Conservation (phyloP, 352 stramenopile genomes). For the Phytophthora idaei region DNA sequence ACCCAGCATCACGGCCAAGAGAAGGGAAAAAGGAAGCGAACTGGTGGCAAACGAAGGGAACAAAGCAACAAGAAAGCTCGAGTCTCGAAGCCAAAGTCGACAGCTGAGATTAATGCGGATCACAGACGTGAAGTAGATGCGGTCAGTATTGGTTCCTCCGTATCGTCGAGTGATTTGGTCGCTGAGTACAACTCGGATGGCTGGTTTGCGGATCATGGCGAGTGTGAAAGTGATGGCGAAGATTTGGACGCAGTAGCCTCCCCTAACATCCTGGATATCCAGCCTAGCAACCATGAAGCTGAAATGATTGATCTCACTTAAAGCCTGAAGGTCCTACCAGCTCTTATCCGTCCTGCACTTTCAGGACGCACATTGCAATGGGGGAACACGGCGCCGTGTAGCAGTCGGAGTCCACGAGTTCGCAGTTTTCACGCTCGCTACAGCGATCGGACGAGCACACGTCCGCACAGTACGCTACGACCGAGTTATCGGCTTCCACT, state of each 20-base stretch:
- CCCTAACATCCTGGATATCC: background rate
- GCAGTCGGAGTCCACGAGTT: conserved; percentile 53
- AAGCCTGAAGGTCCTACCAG: background rate
- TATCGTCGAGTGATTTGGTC: conserved; percentile 2
- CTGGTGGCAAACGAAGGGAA: background rate
- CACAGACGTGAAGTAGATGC: background rate
- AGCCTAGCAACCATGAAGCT: background rate
- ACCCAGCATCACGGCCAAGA: conserved; percentile 25
- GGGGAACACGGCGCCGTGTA: conserved; percentile 62
- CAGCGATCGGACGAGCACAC: conserved; percentile 60
- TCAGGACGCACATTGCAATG: conserved; percentile 58
- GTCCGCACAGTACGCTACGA: conserved; percentile 56
- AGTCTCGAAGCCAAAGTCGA: background rate
- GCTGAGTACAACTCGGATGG: conserved; percentile 28
- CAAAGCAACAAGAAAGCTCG: conserved; percentile 11
- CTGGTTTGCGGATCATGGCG: conserved; percentile 43
- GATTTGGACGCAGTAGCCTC: background rate
- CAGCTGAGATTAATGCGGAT: background rate
- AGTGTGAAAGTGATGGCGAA: background rate
- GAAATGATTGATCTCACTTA: conserved; percentile 36
- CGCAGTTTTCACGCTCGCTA: conserved; percentile 45
- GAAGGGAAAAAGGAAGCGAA: conserved; percentile 12
- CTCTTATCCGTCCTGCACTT: conserved; percentile 22
- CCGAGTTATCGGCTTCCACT: conserved; percentile 16
- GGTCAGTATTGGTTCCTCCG: conserved; percentile 4